Base-by-base conservation (phyloP, 2,329 filamentous ascomycete genomes). In the Epichloe scottii region DNA sequence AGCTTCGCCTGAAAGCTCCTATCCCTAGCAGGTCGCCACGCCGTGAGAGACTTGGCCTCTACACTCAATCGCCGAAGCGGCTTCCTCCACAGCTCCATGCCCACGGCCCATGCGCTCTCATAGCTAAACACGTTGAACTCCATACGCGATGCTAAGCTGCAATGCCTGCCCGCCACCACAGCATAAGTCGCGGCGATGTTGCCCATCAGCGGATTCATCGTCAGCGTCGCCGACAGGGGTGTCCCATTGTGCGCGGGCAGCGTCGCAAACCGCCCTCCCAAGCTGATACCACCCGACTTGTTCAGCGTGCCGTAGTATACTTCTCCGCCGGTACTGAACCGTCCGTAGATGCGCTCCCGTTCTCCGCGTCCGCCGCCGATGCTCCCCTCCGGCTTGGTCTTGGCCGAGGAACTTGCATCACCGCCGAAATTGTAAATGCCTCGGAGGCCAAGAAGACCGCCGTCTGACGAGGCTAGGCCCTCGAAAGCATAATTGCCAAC, bases 101-200 rank as follows among this genome's bases (percentile, higher is more conserved):
- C 93, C 23, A 97, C 78, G 26, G 89, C 84, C 74, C 95, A 85
- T 53, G 93, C 87, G 63, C 89, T 95, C 71, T 98, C 93, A 71
- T 96, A 98, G 64, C 89, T 95, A 69, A 96, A 97, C 47, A 96
- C 86, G 62, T 98, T 98, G 70, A 98, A 98, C 63, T 94, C 89
- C 70, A 97, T 91, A 47, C 86, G 82, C 21, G 89, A 94, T 56
- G 89, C 93, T 47, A 98, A 77, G 11, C 89, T 87, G 58, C 95
- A 80, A 60, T 89, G 82, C 35, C 79, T 79, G 3, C 89, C 89
- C 2, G 91, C 91, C 61, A 88, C 85, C 46, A 97, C 87, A 0
- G 93, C 87, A 65, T 98, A 98, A 15, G 83, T 95, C 37, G 89
- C 88, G 52, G 86, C 90, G 53, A 98, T 76, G 62, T 88, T 95